These are phyloP conservation scores for Fomitopsis pinicola DNA, from an alignment of 1,284 basidiomycete genomes.

Conservation along the genomic window DNA sequence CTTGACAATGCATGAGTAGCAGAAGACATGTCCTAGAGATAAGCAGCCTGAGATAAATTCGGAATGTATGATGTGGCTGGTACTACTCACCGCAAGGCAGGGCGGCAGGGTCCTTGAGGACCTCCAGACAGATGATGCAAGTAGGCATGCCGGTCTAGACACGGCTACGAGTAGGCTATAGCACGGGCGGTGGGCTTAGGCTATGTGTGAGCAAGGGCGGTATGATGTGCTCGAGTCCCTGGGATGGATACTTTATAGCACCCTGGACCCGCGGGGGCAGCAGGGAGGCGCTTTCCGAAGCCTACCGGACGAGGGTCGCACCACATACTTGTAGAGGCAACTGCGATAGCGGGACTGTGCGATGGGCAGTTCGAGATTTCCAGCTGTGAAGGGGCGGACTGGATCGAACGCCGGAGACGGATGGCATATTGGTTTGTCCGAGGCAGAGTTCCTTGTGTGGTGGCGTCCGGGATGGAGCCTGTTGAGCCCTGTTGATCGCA, in stretches of 20 bases:
- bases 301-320: constrained; percentile 11
- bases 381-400: background rate
- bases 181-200: background rate
- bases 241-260: constrained; percentile 11
- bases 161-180: background rate
- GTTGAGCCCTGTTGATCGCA: background rate
- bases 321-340: constrained; percentile 3
- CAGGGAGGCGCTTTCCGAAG: constrained; percentile 14
- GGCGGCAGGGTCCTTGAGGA: constrained; percentile 47
- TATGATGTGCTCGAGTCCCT: background rate
- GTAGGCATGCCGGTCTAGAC: constrained; percentile 29
- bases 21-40: constrained; percentile 53
- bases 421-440: background rate
- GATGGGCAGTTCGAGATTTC: constrained; percentile 9
- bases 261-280: constrained; percentile 6
- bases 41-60: background rate
- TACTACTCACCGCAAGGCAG: constrained; percentile 50
- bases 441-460: background rate
- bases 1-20: constrained; percentile 46
- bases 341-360: background rate
- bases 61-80: background rate
- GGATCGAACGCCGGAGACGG: background rate
- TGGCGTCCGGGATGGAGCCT: constrained; percentile 1
- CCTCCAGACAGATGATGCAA: constrained; percentile 53
- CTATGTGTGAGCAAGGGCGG: background rate